Base-by-base conservation (phyloP, 352 stramenopile species). In the Saprolegnia diclina region DNA sequence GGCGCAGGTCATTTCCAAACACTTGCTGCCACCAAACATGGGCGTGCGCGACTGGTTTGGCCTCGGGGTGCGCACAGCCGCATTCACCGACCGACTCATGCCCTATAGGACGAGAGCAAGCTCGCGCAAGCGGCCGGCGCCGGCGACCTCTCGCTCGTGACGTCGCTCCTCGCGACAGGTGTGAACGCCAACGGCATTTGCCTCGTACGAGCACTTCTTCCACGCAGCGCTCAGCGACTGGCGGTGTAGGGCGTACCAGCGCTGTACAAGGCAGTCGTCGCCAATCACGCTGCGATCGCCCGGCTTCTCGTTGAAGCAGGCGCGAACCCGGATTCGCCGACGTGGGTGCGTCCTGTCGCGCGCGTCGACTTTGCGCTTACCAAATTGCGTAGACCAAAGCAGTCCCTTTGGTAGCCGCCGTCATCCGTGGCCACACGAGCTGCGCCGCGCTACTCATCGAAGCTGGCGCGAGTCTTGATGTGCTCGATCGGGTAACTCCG, bases 1-100 rank as follows among this genome's bases (percentile, higher is more conserved):
- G n/a, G n/a, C n/a, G 29, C 29, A 5, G 29, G 29, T 35, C 29
- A 35, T 35, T 35, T 35, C 11, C 24, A 59, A 42, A 4, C 42
- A 48, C 7, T n/a, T n/a, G 4, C 18, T 48, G 13, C 13, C 24
- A 42, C 13, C 35, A n/a, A 14, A 42, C 21, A 59, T 59, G 52
- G 52, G 52, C 11, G 19, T 59, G 11, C 35, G 24, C 24, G 52
- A 59, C 52, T 59, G 24, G 24, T 59, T 59, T 59, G 52, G 52
- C n/a, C 11, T 59, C 35, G 52, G 52, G 24, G 52, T 59, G 19
- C 24, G n/a, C 16, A 4, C 19, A 13, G 3, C 29, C 29, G 29
- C 29, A 35, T 5, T 5, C 2, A 35, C 29, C 29, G 29, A 35
- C 29, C 29, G 29, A 35, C 29, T 35, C 29, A 35, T 35, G 29